Evolutionary conservation across 305 asterid genomes (phyloP), one percentile per base, ranked within the genome.

Genomic region (Fraxinus albicans): DNA sequence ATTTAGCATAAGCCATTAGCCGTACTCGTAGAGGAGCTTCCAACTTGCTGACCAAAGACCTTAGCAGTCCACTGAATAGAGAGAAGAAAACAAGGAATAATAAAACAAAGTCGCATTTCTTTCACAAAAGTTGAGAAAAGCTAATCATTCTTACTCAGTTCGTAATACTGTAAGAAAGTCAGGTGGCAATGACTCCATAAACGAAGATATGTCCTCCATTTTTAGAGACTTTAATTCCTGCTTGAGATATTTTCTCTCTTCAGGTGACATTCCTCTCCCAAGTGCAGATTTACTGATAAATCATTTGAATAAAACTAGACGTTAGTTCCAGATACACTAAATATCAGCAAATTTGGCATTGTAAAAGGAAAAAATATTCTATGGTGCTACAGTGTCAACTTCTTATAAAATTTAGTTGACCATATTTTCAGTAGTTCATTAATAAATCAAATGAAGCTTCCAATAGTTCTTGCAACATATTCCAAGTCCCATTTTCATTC

Each of bases 121-220:
- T 74, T 31, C 77, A 77, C 74, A 79, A 8, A 8, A 73, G n/a
- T n/a, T 3, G 69, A 72, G 35, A 60, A 58, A 78, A 76, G 69
- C 15, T 15, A 79, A 65, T 7, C 19, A 78, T 82, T 60, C 92
- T 91, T 89, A 94, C 99, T 96, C 98, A 0, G 98, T 89, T 69
- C 97, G 91, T 84, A 94, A 83, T 82, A 94, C 88, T 38, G 94
- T 86, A 44, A 91, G 94, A 89, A 96, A 94, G 79, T 96, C 97
- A 0, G 94, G 87, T 58, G 99, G 95, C 86, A 96, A 88, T 65
- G 97, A 92, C 82, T 93, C 98, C 98, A 96, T 94, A 85, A 96
- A 93, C 25, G 96, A 91, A 72, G 98, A 96, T 88, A 96, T 81
- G 80, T 96, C 98, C 89, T 91, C 99, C 94, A 93, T 86, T 83